Base-by-base conservation (phyloP, 1,284 basidiomycete species). In the Pholiota adiposa region DNA sequence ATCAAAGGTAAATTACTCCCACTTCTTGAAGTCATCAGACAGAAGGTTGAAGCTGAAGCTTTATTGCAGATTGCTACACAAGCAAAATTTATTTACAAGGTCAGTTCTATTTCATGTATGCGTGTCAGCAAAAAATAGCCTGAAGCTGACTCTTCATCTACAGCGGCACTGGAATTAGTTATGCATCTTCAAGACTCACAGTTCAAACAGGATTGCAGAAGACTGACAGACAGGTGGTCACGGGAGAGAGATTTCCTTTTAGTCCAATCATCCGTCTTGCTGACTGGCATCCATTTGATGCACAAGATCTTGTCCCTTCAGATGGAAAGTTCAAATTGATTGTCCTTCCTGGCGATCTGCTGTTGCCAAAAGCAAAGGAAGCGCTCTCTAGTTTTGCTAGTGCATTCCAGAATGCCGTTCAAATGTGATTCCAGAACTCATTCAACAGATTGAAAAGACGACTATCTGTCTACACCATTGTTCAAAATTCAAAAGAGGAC, bases 321-420 rank as follows among this genome's bases (percentile, higher is more conserved):
- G 62, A 72, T 50, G 70, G 69, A 11, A 49, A 58, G 23, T 72
- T 69, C 60, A 72, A 68, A 54, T 25, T 72, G 14, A 44, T 71
- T 14, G 29, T 73, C 9, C 67, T 73, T 23, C 60, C 68, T 8
- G 66, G 69, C 4, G 23, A 46, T n/a, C 4, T 38, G 9, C 36
- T 38, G 4, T 12, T 7, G 7, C 6, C 36, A 4, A 16, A n/a
- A 38, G 3, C 16, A 16, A 38, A 38, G 14, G 36, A 11, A 16
- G 14, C 14, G 4, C 36, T 38, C 36, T 4, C 5, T n/a, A 7
- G 16, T 7, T 38, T 38, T n/a, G 5, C 7, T n/a, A n/a, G 16
- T 4, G 14, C 36, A 38, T 38, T 38, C 14, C 36, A n/a, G 16
- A 38, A 38, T 4, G 36, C 36, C 7, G 14, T n/a, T 7, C 36